Evolutionary conservation across 2,329 filamentous ascomycete species (phyloP).

Genomic region (Cladosporium sp.): DNA sequence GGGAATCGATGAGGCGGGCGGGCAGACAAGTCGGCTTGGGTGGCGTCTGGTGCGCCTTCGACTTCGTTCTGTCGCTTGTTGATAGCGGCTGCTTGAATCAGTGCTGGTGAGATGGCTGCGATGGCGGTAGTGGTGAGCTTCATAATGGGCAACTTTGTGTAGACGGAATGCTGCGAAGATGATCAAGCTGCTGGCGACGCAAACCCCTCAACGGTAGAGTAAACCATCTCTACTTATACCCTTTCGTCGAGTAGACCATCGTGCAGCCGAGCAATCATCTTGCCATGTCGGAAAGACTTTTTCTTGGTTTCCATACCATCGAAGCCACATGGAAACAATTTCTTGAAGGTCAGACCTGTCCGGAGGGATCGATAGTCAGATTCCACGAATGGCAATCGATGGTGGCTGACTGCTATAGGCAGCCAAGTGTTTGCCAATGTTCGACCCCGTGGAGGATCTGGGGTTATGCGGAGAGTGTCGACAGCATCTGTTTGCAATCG

Average conservation of each 20-base stretch:
- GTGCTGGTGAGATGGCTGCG: slow-evolving; percentile 1
- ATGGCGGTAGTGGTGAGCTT: slow-evolving; percentile 9
- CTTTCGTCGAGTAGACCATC: background rate
- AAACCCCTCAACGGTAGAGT: background rate
- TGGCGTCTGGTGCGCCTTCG: slow-evolving; percentile 8
- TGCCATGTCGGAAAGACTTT: slow-evolving; percentile 2
- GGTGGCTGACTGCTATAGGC: slow-evolving; percentile 5
- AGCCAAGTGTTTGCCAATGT: background rate
- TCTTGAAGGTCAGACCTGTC: background rate
- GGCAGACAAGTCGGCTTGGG: slow-evolving; percentile 2
- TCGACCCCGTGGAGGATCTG: background rate
- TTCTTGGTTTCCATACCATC: slow-evolving; percentile 5
- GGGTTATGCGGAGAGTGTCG: background rate
- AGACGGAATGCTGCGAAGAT: background rate
- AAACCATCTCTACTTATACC: slow-evolving; percentile 4
- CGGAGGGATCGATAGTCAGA: slow-evolving; percentile 3
- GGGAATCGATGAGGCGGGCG: slow-evolving; percentile 2
- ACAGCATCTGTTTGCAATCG: background rate
- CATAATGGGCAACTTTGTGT: background rate
- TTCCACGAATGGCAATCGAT: slow-evolving; percentile 3
- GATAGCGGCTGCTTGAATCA: slow-evolving; percentile 10
- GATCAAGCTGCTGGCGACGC: background rate
- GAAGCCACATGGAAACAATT: slow-evolving; percentile 1
- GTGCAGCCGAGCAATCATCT: background rate
- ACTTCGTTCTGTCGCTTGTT: slow-evolving; percentile 10